Evolutionary conservation across 2,329 filamentous ascomycete genomes (phyloP).

Genomic region (Dactylonectria macrodidyma): DNA sequence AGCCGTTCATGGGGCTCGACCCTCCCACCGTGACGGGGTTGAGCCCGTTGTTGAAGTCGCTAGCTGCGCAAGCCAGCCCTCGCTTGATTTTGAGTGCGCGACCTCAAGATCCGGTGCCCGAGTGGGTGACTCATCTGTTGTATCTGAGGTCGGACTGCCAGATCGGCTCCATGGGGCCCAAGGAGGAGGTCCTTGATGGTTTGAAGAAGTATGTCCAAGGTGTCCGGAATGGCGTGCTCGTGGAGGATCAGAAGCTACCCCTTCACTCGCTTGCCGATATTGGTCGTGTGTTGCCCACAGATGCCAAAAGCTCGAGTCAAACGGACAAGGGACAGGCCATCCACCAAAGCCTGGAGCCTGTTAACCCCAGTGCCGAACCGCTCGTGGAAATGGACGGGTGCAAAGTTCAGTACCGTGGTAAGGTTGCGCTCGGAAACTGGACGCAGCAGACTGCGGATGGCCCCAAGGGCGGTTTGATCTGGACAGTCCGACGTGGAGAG

Average conservation of each 20-base stretch:
- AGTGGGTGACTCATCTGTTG: constrained; percentile 90
- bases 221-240: constrained; percentile 60
- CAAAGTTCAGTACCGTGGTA: constrained; percentile 83
- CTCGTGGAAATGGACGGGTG: constrained; percentile 92
- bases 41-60: constrained; percentile 76
- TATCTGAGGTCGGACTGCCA: constrained; percentile 79
- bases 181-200: constrained; percentile 71
- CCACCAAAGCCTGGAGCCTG: constrained; percentile 39
- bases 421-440: constrained; percentile 87
- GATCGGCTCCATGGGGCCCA: constrained; percentile 76
- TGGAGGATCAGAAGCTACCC: constrained; percentile 64
- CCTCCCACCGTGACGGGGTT: constrained; percentile 83
- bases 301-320: constrained; percentile 13
- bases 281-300: constrained; percentile 58
- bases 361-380: constrained; percentile 69
- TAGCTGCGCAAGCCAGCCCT: constrained; percentile 78
- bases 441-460: constrained; percentile 68
- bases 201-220: constrained; percentile 64
- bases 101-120: constrained; percentile 88
- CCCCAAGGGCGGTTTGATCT: constrained; percentile 76
- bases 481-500: constrained; percentile 87
- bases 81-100: constrained; percentile 83
- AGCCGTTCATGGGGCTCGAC: constrained; percentile 97
- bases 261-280: constrained; percentile 65
- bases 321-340: constrained; percentile 23